These are phyloP conservation scores for Wickerhamomyces alni DNA, from an alignment of 805 yeast species.

Conservation along the genomic window DNA sequence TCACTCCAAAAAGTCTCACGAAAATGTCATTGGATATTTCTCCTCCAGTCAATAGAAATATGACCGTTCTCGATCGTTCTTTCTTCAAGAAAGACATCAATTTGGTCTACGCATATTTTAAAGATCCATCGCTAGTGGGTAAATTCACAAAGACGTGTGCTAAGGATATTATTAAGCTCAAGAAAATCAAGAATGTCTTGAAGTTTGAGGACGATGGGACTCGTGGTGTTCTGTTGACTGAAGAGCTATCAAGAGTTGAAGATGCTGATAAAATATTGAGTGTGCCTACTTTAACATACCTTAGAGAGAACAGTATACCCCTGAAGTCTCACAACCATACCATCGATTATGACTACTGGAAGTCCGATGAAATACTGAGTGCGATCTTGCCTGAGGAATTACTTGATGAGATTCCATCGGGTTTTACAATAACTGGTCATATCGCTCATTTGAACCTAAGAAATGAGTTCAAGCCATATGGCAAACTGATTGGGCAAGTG, in stretches of 20 bases:
- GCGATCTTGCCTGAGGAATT: conserved; percentile 71
- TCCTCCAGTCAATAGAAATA: conserved; percentile 67
- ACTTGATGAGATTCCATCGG: conserved; percentile 74
- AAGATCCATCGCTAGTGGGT: conserved; percentile 47
- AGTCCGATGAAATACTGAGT: conserved; percentile 75
- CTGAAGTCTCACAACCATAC: conserved; percentile 48
- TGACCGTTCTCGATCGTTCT: conserved; percentile 60
- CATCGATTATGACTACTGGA: conserved; percentile 79
- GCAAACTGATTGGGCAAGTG: conserved; percentile 78
- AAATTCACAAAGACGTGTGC: conserved; percentile 52
- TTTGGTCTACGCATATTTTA: conserved; percentile 62
- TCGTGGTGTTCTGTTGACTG: conserved; percentile 51
- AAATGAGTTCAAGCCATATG: conserved; percentile 80
- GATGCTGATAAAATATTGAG: conserved; percentile 35
- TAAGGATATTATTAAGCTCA: conserved; percentile 60
- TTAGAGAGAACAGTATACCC: conserved; percentile 41
- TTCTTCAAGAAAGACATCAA: conserved; percentile 54
- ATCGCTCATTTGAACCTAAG: conserved; percentile 87
- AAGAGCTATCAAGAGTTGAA: conserved; percentile 35
- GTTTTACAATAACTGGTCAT: conserved; percentile 92
- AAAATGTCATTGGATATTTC: conserved; percentile 8
- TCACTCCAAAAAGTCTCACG: not conserved
- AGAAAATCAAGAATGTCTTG: conserved; percentile 67
- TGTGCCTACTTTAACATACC: conserved; percentile 34
- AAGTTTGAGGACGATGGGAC: conserved; percentile 23